A percentile compares a stretch with the other conserved stretches of the same genome.
Evolutionary conservation across 2,329 filamentous ascomycete genomes (phyloP).

Genomic region (Falciphora oryzae): DNA sequence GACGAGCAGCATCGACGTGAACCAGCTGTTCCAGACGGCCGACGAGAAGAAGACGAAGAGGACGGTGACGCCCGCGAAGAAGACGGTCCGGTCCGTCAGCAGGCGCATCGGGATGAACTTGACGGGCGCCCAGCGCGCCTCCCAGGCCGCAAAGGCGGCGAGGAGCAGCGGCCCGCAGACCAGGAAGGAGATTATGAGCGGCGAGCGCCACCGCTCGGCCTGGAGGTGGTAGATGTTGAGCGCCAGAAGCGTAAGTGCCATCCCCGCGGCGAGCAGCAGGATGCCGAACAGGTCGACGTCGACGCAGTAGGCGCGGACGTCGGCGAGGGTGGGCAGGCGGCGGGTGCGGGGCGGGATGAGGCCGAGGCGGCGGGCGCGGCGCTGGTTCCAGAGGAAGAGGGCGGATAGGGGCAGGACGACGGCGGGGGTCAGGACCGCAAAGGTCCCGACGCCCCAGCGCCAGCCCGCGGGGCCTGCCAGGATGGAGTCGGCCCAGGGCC

Average conservation of each 20-base stretch:
- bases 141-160: conserved; percentile 23
- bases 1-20: conserved; percentile 33
- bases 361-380: conserved; percentile 39
- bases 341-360: conserved; percentile 25
- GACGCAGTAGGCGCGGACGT: conserved; percentile 28
- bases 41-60: conserved; percentile 30
- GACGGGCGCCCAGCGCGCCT: conserved; percentile 32
- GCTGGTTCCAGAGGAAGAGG: conserved; percentile 42
- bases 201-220: conserved; percentile 35
- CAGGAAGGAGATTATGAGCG: conserved; percentile 13
- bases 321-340: conserved; percentile 19
- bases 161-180: conserved; percentile 3
- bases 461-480: conserved; percentile 44
- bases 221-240: conserved; percentile 38
- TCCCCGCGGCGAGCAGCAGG: conserved; percentile 40
- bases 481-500: conserved; percentile 48
- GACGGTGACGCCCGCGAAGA: conserved; percentile 32
- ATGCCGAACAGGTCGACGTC: conserved; percentile 36
- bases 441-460: conserved; percentile 59
- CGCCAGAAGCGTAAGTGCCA: conserved; percentile 41
- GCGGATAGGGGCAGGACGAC: conserved; percentile 36
- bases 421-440: conserved; percentile 48
- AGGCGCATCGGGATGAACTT: conserved; percentile 33
- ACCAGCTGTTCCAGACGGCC: conserved; percentile 33
- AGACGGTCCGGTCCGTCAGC: conserved; percentile 31